These are phyloP conservation scores for Rosa persica DNA, from an alignment of 306 rosid species.

Conservation along the genomic window DNA sequence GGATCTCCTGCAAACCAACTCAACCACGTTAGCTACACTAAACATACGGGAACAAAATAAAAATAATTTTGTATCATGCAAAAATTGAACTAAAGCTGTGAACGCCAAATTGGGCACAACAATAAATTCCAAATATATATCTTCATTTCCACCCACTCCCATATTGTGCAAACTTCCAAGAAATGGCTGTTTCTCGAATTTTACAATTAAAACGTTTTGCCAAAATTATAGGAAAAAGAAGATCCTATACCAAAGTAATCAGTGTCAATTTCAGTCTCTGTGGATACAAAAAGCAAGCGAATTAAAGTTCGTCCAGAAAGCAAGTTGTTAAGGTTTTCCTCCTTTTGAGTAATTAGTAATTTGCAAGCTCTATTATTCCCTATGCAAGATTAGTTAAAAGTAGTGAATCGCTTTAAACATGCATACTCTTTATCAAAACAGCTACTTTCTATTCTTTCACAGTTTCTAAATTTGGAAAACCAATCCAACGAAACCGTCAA, in stretches of 20 bases:
- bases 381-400: background rate
- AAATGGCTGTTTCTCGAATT: background rate
- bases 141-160: background rate
- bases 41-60: background rate
- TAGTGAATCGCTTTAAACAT: background rate
- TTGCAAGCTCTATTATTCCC: background rate
- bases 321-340: background rate
- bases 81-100: background rate
- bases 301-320: background rate
- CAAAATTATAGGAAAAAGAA: background rate
- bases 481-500: background rate
- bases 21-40: background rate
- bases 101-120: background rate
- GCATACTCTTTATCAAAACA: background rate
- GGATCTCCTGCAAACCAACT: slow-evolving; percentile 44
- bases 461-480: background rate
- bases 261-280: background rate
- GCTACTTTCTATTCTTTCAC: background rate
- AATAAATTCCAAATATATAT: background rate
- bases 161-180: background rate
- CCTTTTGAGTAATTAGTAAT: background rate
- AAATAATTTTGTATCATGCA: background rate
- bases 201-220: background rate
- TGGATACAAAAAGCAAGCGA: background rate
- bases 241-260: background rate